A percentile compares a stretch with the other conserved stretches of the same genome.
Evolutionary conservation across 2,329 filamentous ascomycete species (phyloP).

Genomic region (Claviceps arundinis): DNA sequence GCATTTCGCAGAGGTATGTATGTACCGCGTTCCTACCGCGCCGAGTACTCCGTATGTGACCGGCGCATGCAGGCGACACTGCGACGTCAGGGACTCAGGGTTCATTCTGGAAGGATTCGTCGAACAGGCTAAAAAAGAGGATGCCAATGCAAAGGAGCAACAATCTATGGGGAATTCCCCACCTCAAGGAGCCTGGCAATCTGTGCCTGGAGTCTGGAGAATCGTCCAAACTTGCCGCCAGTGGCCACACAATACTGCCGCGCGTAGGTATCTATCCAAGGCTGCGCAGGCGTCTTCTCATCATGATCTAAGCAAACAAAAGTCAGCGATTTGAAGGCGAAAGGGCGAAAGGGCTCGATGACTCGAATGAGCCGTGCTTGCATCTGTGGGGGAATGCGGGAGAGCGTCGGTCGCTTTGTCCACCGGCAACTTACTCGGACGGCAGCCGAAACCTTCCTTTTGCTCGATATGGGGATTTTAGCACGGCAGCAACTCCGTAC

Average conservation of each 20-base stretch:
- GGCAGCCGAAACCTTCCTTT: too few species aligned
- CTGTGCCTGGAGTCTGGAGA: neutral
- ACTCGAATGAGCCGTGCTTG: too few species aligned
- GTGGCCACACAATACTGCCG: neutral
- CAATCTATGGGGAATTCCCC: neutral
- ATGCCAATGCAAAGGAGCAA: neutral
- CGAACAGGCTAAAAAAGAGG: neutral
- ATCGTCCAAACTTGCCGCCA: neutral
- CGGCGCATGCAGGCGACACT: neutral
- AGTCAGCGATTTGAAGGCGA: too few species aligned
- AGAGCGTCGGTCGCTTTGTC: too few species aligned
- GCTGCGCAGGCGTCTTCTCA: too few species aligned
- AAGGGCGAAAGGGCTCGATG: too few species aligned
- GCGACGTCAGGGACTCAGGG: neutral
- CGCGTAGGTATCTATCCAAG: neutral
- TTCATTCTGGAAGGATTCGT: neutral
- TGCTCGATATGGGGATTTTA: too few species aligned
- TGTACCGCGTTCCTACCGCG: neutral
- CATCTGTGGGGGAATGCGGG: too few species aligned
- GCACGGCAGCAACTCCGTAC: too few species aligned
- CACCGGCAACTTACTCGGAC: too few species aligned
- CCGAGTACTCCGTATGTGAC: neutral
- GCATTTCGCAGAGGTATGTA: neutral
- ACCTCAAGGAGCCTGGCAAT: neutral
- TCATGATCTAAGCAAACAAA: too few species aligned